phyloP scores from a whole-genome alignment of 2,329 filamentous ascomycete genomes.

The Aspergillus sp. region DNA sequence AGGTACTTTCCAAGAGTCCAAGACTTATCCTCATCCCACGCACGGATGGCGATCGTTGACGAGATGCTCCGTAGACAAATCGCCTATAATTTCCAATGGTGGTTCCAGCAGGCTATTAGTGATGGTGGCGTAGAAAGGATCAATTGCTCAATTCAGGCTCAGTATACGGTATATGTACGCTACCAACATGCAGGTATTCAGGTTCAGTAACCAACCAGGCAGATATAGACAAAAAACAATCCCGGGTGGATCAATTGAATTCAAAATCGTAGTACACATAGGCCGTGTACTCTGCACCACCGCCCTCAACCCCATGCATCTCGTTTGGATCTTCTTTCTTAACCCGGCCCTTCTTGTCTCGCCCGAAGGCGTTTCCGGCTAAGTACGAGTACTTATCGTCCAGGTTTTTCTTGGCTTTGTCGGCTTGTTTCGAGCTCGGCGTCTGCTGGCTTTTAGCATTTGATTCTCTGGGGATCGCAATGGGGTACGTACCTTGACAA shows the following conservation, averaged over 20 bases:
- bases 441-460: slow-evolving; percentile 58
- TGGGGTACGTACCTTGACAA: slow-evolving; percentile 69
- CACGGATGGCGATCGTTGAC: background rate
- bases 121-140: background rate
- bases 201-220: slow-evolving; percentile 10
- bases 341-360: slow-evolving; percentile 89
- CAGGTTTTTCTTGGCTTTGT: slow-evolving; percentile 75
- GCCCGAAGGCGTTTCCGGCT: slow-evolving; percentile 87
- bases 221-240: slow-evolving; percentile 2
- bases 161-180: slow-evolving; percentile 11
- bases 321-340: slow-evolving; percentile 90
- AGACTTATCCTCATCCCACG: slow-evolving; percentile 1
- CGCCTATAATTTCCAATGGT: background rate
- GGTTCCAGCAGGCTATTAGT: background rate
- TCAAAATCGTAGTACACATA: slow-evolving; percentile 98
- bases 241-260: slow-evolving; percentile 50
- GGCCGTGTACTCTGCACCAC: slow-evolving; percentile 83
- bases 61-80: background rate
- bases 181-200: slow-evolving; percentile 7
- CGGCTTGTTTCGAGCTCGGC: slow-evolving; percentile 69
- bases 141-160: slow-evolving; percentile 3
- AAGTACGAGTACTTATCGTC: slow-evolving; percentile 88
- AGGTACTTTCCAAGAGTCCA: background rate
- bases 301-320: slow-evolving; percentile 70
- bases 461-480: background rate